phyloP scores from a whole-genome alignment of 1,284 basidiomycete species.

The Fomitopsis schrenkii region DNA sequence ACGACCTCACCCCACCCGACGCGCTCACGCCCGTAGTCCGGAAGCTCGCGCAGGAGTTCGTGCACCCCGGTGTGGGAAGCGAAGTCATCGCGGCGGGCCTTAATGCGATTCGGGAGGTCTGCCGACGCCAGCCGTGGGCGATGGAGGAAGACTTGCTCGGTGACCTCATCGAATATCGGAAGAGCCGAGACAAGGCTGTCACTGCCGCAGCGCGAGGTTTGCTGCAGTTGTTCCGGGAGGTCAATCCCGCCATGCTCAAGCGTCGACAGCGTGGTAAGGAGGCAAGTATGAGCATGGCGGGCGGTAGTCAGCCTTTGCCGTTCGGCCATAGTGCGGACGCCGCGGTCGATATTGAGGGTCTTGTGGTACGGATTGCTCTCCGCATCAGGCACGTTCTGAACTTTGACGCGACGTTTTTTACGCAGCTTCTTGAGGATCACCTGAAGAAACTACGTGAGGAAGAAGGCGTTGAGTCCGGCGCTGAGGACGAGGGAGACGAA shows the following conservation, averaged over 20 bases:
- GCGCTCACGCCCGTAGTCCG: constrained; percentile 85
- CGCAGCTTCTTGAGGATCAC: constrained; percentile 81
- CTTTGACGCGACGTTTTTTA: not conserved
- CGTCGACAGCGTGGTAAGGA: constrained; percentile 88
- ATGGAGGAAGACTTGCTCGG: constrained; percentile 94
- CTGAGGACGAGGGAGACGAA: constrained; percentile 63
- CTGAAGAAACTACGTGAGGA: constrained; percentile 67
- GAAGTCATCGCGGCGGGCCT: constrained; percentile 96
- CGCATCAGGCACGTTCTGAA: not conserved
- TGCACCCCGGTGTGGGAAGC: constrained; percentile 94
- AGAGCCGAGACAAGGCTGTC: constrained; percentile 94
- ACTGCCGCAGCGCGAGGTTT: constrained; percentile 85
- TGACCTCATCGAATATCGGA: constrained; percentile 92
- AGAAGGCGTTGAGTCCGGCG: constrained; percentile 49
- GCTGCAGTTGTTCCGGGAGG: constrained; percentile 91
- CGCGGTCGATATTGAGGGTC: constrained; percentile 87
- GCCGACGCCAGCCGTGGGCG: constrained; percentile 90
- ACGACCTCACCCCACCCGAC: constrained; percentile 95
- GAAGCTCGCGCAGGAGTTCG: constrained; percentile 94
- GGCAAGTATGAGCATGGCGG: constrained; percentile 68
- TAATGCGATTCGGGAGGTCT: constrained; percentile 93
- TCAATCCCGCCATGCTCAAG: constrained; percentile 93
- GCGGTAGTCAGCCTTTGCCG: constrained; percentile 62
- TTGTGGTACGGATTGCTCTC: constrained; percentile 52
- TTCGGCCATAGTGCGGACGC: constrained; percentile 79